Evolutionary conservation across 2,329 filamentous ascomycete species (phyloP).

Genomic region (Ceratocystis huliohia): DNA sequence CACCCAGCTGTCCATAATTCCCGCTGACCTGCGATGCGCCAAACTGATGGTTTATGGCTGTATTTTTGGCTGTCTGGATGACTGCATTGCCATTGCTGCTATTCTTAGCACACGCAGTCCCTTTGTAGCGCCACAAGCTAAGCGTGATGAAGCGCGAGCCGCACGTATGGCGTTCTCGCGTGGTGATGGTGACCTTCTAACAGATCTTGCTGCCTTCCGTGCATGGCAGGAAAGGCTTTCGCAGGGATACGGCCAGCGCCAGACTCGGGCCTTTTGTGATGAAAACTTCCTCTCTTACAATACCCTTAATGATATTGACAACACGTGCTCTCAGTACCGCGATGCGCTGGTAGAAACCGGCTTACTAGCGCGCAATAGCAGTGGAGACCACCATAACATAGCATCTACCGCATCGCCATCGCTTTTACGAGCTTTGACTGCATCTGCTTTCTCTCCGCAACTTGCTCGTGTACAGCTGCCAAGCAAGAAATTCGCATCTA

Average conservation of each 20-base stretch:
- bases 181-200: slow-evolving; percentile 76
- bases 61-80: slow-evolving; percentile 83
- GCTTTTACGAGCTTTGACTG: slow-evolving; percentile 57
- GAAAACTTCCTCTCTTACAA: slow-evolving; percentile 74
- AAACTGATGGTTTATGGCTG: slow-evolving; percentile 94
- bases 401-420: slow-evolving; percentile 26
- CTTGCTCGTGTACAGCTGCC: slow-evolving; percentile 86
- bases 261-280: slow-evolving; percentile 65
- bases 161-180: slow-evolving; percentile 61
- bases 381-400: slow-evolving; percentile 26
- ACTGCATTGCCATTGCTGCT: slow-evolving; percentile 76
- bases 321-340: slow-evolving; percentile 75
- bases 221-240: slow-evolving; percentile 60
- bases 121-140: slow-evolving; percentile 64
- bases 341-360: slow-evolving; percentile 75
- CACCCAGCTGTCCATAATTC: slow-evolving; percentile 86
- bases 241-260: slow-evolving; percentile 45
- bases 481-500: slow-evolving; percentile 85
- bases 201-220: slow-evolving; percentile 73
- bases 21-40: slow-evolving; percentile 79
- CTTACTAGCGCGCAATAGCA: slow-evolving; percentile 43
- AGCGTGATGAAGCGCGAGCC: slow-evolving; percentile 66
- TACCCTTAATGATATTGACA: slow-evolving; percentile 76
- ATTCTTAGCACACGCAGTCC: slow-evolving; percentile 83
- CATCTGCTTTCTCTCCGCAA: slow-evolving; percentile 68